Conservation (phyloP, 768 basidiomycete species). For the Leccinum subtestaceum region DNA sequence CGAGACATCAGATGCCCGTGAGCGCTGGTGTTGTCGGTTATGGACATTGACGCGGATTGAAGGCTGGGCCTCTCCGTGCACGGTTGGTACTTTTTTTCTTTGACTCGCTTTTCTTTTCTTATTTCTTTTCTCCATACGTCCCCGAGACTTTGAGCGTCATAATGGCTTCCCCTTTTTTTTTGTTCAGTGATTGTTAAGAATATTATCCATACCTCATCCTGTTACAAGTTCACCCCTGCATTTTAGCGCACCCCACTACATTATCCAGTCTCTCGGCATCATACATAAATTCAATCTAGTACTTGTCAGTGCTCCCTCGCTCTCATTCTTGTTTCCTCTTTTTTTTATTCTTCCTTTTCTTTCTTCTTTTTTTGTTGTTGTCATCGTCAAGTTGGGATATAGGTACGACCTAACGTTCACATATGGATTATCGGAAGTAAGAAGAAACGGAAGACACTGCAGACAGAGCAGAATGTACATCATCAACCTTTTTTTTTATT, state of each 20-base stretch:
- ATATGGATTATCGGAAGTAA: slow-evolving; percentile 10
- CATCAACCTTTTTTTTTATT: not conserved
- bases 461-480: slow-evolving; percentile 5
- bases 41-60: slow-evolving; percentile 23
- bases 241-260: slow-evolving; percentile 24
- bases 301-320: slow-evolving; percentile 5
- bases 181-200: slow-evolving; percentile 15
- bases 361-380: not conserved
- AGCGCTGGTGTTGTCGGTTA: slow-evolving; percentile 8
- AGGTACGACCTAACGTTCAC: slow-evolving; percentile 11
- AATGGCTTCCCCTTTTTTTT: not conserved
- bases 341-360: not conserved
- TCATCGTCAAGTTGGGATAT: slow-evolving; percentile 18
- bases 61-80: slow-evolving; percentile 30
- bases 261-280: slow-evolving; percentile 25
- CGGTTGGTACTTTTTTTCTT: slow-evolving; percentile 9
- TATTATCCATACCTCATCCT: slow-evolving; percentile 9
- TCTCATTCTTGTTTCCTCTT: not conserved
- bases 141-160: slow-evolving; percentile 1
- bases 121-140: not conserved
- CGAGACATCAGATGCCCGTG: slow-evolving; percentile 18
- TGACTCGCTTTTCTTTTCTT: not conserved
- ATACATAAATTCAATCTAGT: slow-evolving; percentile 31
- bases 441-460: slow-evolving; percentile 8
- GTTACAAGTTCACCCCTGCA: slow-evolving; percentile 15